phyloP scores from a whole-genome alignment of 345 rosid genomes.

The Balakata baccata region DNA sequence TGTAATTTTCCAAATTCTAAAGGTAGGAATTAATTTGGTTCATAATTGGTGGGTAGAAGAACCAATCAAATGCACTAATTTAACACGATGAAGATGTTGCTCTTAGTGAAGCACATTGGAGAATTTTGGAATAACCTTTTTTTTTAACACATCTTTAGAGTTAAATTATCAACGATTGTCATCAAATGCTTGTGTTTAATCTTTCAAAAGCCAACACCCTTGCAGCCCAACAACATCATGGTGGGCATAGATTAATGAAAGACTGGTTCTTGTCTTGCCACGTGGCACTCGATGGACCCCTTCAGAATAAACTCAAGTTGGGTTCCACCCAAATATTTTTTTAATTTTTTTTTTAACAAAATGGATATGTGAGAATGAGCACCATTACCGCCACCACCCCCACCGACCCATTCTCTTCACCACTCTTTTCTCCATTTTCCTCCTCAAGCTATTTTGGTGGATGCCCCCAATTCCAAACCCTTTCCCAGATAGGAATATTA shows the following conservation, averaged over 20 bases:
- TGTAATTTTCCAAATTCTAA: not conserved
- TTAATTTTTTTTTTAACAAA: not conserved
- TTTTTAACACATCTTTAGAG: not conserved
- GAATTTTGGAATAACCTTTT: slow-evolving; percentile 32
- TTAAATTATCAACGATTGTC: slow-evolving; percentile 23
- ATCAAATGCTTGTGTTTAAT: slow-evolving; percentile 21
- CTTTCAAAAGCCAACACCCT: slow-evolving; percentile 24
- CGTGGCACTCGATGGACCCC: slow-evolving; percentile 27
- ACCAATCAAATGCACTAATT: slow-evolving; percentile 15
- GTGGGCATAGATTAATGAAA: slow-evolving; percentile 6
- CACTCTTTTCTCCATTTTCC: slow-evolving; percentile 29
- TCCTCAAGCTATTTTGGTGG: slow-evolving; percentile 22
- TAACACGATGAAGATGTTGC: slow-evolving; percentile 12
- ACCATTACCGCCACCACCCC: slow-evolving; percentile 23
- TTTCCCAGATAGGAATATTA: slow-evolving; percentile 41
- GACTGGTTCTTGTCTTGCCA: slow-evolving; percentile 26
- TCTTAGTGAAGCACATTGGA: slow-evolving; percentile 15
- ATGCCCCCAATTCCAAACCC: slow-evolving; percentile 29
- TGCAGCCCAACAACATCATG: slow-evolving; percentile 25
- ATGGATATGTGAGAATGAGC: slow-evolving; percentile 5
- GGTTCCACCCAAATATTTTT: slow-evolving; percentile 10
- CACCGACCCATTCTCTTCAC: slow-evolving; percentile 34
- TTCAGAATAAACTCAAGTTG: slow-evolving; percentile 2
- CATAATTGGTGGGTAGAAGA: not conserved
- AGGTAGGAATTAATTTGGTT: not conserved